Conservation (phyloP, 192 early-diverging fungal species). For the Coemansia sp. region DNA sequence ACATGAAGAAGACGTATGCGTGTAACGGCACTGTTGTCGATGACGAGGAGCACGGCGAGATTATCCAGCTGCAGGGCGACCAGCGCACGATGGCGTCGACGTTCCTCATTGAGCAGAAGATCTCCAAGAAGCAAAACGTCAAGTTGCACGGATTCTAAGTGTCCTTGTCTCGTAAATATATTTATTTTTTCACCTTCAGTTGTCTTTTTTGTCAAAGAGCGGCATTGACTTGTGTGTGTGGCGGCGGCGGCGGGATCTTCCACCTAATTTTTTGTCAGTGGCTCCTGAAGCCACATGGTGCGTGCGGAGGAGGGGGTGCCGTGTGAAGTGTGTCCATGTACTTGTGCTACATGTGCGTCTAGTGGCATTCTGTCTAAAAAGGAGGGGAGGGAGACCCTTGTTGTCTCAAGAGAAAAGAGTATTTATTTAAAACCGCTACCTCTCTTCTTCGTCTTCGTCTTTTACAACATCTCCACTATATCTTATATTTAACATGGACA, state of each 20-base stretch:
- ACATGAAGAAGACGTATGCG: conserved; percentile 94
- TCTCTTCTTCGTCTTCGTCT: conserved; percentile 49
- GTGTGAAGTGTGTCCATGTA: no score
- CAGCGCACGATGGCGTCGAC: conserved; percentile 80
- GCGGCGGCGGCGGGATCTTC: background rate
- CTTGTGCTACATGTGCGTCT: no score
- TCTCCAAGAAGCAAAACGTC: conserved; percentile 83
- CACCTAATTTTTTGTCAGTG: no score
- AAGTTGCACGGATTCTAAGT: conserved; percentile 96
- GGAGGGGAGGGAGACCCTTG: no score
- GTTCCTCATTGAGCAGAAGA: conserved; percentile 70
- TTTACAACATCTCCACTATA: conserved; percentile 31
- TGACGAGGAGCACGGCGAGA: conserved; percentile 88
- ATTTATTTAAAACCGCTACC: background rate
- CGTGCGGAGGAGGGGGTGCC: no score
- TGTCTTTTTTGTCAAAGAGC: background rate
- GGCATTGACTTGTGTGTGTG: background rate
- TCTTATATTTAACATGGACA: conserved; percentile 7
- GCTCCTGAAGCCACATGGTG: no score
- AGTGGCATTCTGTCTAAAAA: no score
- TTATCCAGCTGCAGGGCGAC: conserved; percentile 96
- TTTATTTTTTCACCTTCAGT: background rate
- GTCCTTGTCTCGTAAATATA: background rate
- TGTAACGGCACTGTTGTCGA: conserved; percentile 95
- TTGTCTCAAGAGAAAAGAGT: background rate